Evolutionary conservation across 345 rosid genomes (phyloP).

Genomic region (Arabidopsis arenosa): DNA sequence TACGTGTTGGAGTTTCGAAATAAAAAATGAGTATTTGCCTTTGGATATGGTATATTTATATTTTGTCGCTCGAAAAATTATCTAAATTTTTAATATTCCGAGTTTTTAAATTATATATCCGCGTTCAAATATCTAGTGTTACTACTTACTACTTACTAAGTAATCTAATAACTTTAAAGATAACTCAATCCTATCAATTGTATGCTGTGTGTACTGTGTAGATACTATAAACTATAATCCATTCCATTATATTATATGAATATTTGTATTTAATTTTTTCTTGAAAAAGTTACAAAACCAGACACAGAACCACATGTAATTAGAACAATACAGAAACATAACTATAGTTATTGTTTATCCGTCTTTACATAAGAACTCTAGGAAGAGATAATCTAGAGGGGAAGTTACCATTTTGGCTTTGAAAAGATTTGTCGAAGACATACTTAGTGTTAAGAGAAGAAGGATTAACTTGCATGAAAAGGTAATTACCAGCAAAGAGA

Average conservation of each 20-base stretch:
- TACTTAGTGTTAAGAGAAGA: slow-evolving; percentile 51
- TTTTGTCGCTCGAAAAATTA: not conserved
- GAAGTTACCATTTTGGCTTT: slow-evolving; percentile 32
- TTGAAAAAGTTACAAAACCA: slow-evolving; percentile 13
- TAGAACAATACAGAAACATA: slow-evolving; percentile 14
- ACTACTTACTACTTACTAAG: slow-evolving; percentile 2
- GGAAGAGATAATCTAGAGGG: slow-evolving; percentile 38
- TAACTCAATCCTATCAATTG: not conserved
- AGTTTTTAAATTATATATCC: not conserved
- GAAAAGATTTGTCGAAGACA: slow-evolving; percentile 41
- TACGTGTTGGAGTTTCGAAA: slow-evolving; percentile 2
- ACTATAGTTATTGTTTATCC: not conserved
- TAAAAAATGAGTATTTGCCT: not conserved
- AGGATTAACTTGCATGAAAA: slow-evolving; percentile 75
- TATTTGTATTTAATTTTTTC: not conserved
- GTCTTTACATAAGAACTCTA: slow-evolving; percentile 29
- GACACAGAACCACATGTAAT: slow-evolving; percentile 15
- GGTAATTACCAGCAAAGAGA: slow-evolving; percentile 77
- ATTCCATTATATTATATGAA: not conserved
- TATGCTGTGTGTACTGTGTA: slow-evolving; percentile 1
- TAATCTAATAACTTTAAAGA: not conserved
- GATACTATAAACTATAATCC: not conserved
- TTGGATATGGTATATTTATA: not conserved
- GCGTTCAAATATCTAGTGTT: not conserved
- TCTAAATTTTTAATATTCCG: not conserved